Evolutionary conservation across 768 basidiomycete species (phyloP).

Genomic region (Hygrophoropsis aurantiaca): DNA sequence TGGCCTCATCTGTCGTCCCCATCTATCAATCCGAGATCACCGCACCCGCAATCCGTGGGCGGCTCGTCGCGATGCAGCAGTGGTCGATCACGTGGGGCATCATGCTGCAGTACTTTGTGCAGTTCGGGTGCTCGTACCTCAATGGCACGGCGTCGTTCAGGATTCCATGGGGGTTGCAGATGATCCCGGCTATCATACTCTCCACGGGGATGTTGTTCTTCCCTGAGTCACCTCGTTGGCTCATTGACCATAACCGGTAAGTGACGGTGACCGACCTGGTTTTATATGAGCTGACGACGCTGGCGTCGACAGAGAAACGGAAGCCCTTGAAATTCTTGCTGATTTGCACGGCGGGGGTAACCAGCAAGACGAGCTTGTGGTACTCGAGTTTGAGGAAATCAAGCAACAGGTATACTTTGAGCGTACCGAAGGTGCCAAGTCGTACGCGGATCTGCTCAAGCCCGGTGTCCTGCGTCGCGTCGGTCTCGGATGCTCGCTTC

Average conservation of each 20-base stretch:
- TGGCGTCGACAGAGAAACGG: conserved; percentile 32
- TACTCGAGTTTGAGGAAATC: conserved; percentile 72
- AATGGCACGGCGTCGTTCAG: conserved; percentile 71
- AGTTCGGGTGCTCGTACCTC: conserved; percentile 71
- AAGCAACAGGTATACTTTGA: conserved; percentile 55
- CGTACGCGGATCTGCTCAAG: conserved; percentile 64
- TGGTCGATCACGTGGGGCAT: conserved; percentile 84
- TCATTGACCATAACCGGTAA: conserved; percentile 60
- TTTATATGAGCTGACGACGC: background rate
- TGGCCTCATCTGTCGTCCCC: conserved; percentile 66
- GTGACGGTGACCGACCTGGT: background rate
- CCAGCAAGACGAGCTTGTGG: conserved; percentile 56
- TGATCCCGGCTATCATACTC: conserved; percentile 74
- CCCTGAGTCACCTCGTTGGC: conserved; percentile 73
- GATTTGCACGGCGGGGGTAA: conserved; percentile 71
- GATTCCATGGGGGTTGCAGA: conserved; percentile 78
- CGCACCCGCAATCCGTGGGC: conserved; percentile 70
- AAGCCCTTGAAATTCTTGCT: conserved; percentile 70
- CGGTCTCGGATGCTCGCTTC: conserved; percentile 64
- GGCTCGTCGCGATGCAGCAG: conserved; percentile 76
- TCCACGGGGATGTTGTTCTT: conserved; percentile 65
- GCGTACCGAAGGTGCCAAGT: conserved; percentile 68
- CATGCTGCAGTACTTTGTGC: conserved; percentile 71
- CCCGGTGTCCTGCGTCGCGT: conserved; percentile 70
- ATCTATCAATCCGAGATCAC: conserved; percentile 77